These are phyloP conservation scores for Sporothrix schenckii DNA, from an alignment of 2,329 filamentous ascomycete species.

Conservation along the genomic window DNA sequence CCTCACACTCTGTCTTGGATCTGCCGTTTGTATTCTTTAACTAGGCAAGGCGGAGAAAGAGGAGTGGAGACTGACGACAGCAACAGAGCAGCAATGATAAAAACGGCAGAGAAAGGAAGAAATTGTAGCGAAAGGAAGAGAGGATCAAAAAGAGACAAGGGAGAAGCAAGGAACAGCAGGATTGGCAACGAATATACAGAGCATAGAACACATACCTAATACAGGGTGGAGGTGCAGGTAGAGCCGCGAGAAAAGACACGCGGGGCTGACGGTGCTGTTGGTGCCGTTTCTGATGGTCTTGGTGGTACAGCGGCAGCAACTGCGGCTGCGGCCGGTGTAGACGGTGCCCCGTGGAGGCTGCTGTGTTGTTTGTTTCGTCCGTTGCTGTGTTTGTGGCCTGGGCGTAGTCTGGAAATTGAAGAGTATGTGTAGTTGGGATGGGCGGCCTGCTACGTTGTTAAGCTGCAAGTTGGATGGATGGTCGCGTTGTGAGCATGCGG, in stretches of 20 bases:
- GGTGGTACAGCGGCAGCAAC: not conserved
- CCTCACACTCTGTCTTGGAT: constrained; percentile 34
- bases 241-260: not conserved
- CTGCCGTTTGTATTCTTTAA: constrained; percentile 39
- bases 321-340: not conserved
- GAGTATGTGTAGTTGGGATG: not conserved
- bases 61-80: not conserved
- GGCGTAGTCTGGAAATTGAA: not conserved
- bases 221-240: not conserved
- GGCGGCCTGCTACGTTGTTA: constrained; percentile 22
- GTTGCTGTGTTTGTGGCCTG: not conserved
- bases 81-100: no score
- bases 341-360: not conserved
- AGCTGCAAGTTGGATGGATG: constrained; percentile 9
- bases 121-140: not conserved
- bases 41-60: constrained; percentile 13
- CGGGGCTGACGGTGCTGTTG: not conserved
- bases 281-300: not conserved
- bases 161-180: not conserved
- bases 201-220: constrained; percentile 6
- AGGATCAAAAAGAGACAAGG: not conserved
- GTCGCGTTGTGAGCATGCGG: constrained; percentile 6
- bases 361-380: not conserved
- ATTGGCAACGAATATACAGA: not conserved
- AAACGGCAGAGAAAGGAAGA: not conserved